Base-by-base conservation (phyloP, 345 rosid species). In the Eucalyptus curtisii region DNA sequence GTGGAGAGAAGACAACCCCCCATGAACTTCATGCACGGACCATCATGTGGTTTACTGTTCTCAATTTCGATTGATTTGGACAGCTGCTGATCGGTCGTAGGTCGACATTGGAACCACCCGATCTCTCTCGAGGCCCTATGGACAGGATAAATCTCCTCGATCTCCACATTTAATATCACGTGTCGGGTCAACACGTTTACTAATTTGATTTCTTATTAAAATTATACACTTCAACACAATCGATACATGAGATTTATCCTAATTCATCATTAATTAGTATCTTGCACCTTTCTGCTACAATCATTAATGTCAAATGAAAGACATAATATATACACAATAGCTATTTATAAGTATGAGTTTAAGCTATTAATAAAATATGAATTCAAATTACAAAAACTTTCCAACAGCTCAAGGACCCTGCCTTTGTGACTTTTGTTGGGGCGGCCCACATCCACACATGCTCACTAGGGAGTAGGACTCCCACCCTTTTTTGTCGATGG, bases 11-110 rank as follows among this genome's bases (percentile, higher is more conserved):
- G 88, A 71, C 88, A 87, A 0, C 84, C 55, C 61, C n/a, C 90
- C 92, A 88, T 90, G 82, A 88, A 90, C 91, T 90, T 76, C 88
- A 87, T 88, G 86, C 30, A 44, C 27, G 53, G 84, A 89, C 81
- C 57, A 40, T 81, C 89, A 80, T 59, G 42, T 85, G 87, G 89
- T 61, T 87, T 27, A 88, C 86, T 81, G 25, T 55, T 55, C 57
- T 30, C 84, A 20, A 20, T 42, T 76, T 40, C 5, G 13, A 7
- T 40, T 76, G 84, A 76, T 76, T 17, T 20, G 82, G 82, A 76
- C 82, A 6, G 82, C 82, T 37, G 8, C 82, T 10, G 84, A 11
- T 40, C 7, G 47, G 47, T 6, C 47, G 12, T 20, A 0, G 47
- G 84, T 11, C 84, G 47, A 40, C 11, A 12, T 22, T 40, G 84